Conservation (phyloP, 495 filamentous ascomycete genomes). For the Neurospora pannonica region DNA sequence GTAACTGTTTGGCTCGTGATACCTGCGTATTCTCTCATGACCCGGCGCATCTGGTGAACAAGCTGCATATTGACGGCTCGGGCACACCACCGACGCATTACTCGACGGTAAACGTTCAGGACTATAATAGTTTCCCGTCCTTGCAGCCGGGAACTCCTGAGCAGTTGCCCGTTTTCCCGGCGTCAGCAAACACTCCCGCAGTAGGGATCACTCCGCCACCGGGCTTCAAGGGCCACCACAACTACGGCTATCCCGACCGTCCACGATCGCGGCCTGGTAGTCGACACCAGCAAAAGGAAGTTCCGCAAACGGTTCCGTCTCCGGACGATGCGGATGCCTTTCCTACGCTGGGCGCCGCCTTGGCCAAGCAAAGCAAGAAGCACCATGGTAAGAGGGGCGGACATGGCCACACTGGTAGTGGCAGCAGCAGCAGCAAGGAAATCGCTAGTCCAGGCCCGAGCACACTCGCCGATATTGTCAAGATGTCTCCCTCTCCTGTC, state of each 20-base stretch:
- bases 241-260: conserved; percentile 41
- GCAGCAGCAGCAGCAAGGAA: conserved; percentile 42
- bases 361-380: conserved; percentile 71
- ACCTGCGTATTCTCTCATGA: conserved; percentile 98
- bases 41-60: conserved; percentile 67
- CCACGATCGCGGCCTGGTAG: conserved; percentile 80
- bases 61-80: conserved; percentile 53
- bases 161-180: conserved; percentile 44
- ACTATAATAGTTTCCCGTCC: conserved; percentile 83
- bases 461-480: conserved; percentile 90
- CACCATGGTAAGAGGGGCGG: conserved; percentile 82
- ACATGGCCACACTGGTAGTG: conserved; percentile 45
- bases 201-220: conserved; percentile 50
- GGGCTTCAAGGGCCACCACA: conserved; percentile 46
- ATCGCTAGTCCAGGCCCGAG: conserved; percentile 59
- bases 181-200: conserved; percentile 41
- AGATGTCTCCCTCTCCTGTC: conserved; percentile 76
- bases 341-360: conserved; percentile 78
- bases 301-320: conserved; percentile 58
- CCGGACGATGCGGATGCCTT: conserved; percentile 96
- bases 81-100: conserved; percentile 48
- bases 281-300: conserved; percentile 66
- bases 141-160: conserved; percentile 56
- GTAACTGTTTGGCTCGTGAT: conserved; percentile 88
- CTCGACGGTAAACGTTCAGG: conserved; percentile 71